Evolutionary conservation across 2,329 filamentous ascomycete genomes (phyloP).

Genomic region (Hymenoscyphus linearis): DNA sequence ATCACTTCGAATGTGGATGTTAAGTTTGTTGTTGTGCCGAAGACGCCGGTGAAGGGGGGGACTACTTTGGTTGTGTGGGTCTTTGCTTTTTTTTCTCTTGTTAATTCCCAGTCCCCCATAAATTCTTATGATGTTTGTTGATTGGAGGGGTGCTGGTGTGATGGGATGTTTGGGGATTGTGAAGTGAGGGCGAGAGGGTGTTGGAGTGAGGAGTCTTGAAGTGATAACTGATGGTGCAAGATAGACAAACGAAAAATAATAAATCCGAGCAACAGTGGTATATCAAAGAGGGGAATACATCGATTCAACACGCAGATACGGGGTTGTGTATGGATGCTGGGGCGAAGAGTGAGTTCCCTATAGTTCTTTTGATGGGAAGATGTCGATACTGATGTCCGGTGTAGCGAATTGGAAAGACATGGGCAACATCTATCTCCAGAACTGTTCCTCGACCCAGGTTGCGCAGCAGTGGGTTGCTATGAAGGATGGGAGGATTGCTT

Average conservation of each 20-base stretch:
- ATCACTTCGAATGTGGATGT: constrained; percentile 14
- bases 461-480: constrained; percentile 17
- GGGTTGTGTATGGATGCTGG: constrained; percentile 18
- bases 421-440: constrained; percentile 10
- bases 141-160: no score
- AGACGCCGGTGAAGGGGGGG: constrained; percentile 9
- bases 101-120: no score
- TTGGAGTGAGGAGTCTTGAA: background rate
- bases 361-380: no score
- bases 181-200: background rate
- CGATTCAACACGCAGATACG: constrained; percentile 13
- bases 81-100: background rate
- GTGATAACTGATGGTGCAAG: background rate
- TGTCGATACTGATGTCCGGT: background rate
- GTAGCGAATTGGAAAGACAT: constrained; percentile 21
- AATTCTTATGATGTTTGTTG: no score
- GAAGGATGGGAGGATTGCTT: constrained; percentile 17
- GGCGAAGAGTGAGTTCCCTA: constrained; percentile 15
- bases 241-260: constrained; percentile 13
- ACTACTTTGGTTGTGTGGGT: constrained; percentile 15
- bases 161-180: background rate
- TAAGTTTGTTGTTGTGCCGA: constrained; percentile 14
- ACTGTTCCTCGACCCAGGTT: constrained; percentile 7
- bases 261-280: constrained; percentile 19
- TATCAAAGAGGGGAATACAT: constrained; percentile 16